These are phyloP conservation scores for Catenaria anguillulae DNA, from an alignment of 371 early-diverging fungal genomes.

Conservation along the genomic window DNA sequence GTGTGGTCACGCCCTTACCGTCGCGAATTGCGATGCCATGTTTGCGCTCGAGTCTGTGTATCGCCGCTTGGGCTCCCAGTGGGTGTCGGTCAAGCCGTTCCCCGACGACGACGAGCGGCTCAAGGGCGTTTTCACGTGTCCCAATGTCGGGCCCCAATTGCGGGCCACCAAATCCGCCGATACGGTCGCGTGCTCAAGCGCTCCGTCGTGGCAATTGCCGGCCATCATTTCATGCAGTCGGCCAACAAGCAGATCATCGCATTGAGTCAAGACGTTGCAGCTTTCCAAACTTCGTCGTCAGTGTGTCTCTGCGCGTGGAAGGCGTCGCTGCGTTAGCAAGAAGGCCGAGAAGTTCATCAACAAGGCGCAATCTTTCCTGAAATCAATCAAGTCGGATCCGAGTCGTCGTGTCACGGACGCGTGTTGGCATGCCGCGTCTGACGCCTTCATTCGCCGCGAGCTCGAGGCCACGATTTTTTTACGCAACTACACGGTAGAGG, in stretches of 20 bases:
- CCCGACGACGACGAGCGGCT: neutral
- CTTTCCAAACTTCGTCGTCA: too few species aligned
- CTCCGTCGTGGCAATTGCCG: neutral
- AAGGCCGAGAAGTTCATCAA: neutral
- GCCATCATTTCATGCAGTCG: too few species aligned
- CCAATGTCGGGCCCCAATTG: conserved; percentile 12
- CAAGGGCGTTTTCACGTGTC: conserved; percentile 12
- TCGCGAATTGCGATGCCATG: conserved; percentile 25
- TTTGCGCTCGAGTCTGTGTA: conserved; percentile 25
- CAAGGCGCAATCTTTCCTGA: neutral
- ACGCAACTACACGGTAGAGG: neutral
- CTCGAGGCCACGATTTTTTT: neutral
- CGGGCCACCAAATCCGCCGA: neutral
- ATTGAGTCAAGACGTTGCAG: neutral
- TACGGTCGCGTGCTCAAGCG: neutral
- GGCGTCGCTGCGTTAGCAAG: too few species aligned
- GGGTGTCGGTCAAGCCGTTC: conserved; percentile 11
- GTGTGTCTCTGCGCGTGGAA: too few species aligned
- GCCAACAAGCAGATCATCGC: conserved; percentile 1
- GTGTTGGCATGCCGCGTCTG: neutral
- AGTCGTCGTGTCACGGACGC: too few species aligned
- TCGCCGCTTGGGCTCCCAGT: neutral
- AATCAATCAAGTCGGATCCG: too few species aligned
- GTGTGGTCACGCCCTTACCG: conserved; percentile 30
- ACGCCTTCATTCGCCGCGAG: neutral